A percentile compares a stretch with the other conserved stretches of the same genome.
These are phyloP conservation scores for Cryptococcus depauperatus DNA, from an alignment of 1,284 basidiomycete species.

Conservation along the genomic window DNA sequence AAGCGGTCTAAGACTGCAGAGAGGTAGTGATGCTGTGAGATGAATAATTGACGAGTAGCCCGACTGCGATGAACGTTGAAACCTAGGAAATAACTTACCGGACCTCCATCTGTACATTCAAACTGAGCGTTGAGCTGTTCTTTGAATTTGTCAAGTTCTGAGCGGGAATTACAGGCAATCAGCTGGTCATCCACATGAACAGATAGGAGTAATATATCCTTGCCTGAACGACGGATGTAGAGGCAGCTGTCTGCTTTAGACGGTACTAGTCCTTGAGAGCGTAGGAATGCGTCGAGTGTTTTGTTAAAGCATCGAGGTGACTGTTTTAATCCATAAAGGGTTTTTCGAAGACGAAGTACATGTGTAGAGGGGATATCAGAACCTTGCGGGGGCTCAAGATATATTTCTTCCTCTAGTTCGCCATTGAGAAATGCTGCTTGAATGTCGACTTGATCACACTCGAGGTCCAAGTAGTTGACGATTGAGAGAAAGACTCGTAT, in stretches of 20 bases:
- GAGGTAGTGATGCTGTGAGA: constrained; percentile 20
- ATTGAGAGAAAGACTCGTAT: no score
- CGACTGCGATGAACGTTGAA: constrained; percentile 15
- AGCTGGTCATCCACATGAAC: constrained; percentile 27
- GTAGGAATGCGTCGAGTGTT: constrained; percentile 6
- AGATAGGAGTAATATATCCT: constrained; percentile 9
- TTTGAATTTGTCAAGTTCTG: constrained; percentile 16
- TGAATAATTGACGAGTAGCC: constrained; percentile 6
- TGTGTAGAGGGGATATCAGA: constrained; percentile 2
- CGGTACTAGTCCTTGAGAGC: constrained; percentile 3
- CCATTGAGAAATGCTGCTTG: constrained; percentile 17
- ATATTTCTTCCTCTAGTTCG: constrained; percentile 19
- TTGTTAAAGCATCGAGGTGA: constrained; percentile 20
- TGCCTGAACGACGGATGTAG: constrained; percentile 11
- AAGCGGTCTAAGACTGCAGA: constrained; percentile 15
- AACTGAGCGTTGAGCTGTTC: constrained; percentile 11
- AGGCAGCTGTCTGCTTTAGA: constrained; percentile 7
- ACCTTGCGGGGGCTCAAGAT: constrained; percentile 15
- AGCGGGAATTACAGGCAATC: constrained; percentile 14
- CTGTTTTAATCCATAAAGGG: constrained; percentile 23
- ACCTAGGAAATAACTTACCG: constrained; percentile 19
- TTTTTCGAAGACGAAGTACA: constrained; percentile 13
- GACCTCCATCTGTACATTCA: constrained; percentile 18
- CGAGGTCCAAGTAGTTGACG: constrained; percentile 18
- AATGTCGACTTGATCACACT: constrained; percentile 26